Conservation (phyloP, 2,329 filamentous ascomycete genomes). For the Diaporthe eres region DNA sequence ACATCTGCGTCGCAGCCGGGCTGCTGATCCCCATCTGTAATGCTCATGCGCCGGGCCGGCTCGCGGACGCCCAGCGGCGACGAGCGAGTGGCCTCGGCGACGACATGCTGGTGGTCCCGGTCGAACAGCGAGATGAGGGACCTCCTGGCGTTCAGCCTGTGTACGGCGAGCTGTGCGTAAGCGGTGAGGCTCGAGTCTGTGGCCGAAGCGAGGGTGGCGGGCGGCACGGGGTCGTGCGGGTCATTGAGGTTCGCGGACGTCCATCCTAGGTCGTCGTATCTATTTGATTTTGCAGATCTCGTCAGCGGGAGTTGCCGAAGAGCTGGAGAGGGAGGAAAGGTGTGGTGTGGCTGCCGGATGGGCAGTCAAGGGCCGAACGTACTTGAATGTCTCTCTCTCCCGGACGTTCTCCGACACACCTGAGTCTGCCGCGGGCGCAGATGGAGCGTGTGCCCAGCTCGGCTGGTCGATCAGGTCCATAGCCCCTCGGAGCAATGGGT, state of each 20-base stretch:
- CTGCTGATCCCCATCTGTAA: not conserved
- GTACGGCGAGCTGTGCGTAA: conserved; percentile 63
- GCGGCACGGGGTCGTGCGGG: conserved; percentile 37
- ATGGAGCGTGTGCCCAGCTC: conserved; percentile 28
- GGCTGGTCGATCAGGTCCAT: conserved; percentile 35
- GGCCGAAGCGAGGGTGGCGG: conserved; percentile 42
- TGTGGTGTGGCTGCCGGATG: not conserved
- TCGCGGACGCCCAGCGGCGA: conserved; percentile 51
- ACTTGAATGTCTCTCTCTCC: conserved; percentile 48
- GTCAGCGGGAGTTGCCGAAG: not conserved
- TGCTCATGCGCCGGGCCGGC: conserved; percentile 30
- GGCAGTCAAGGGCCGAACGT: conserved; percentile 16
- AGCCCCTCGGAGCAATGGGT: conserved; percentile 33
- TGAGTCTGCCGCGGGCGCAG: conserved; percentile 4
- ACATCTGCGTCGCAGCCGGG: not conserved
- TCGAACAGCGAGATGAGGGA: conserved; percentile 67
- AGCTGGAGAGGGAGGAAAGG: not conserved
- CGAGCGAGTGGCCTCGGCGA: conserved; percentile 64
- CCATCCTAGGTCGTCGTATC: conserved; percentile 45
- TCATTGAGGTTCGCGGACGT: conserved; percentile 38
- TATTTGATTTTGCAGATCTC: conserved; percentile 6
- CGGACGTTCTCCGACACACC: conserved; percentile 39
- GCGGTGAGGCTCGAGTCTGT: conserved; percentile 60
- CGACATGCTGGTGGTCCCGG: conserved; percentile 60
- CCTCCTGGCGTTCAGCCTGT: conserved; percentile 58